phyloP scores from a whole-genome alignment of 2,329 filamentous ascomycete genomes.

The Pezicula rhizophila region DNA sequence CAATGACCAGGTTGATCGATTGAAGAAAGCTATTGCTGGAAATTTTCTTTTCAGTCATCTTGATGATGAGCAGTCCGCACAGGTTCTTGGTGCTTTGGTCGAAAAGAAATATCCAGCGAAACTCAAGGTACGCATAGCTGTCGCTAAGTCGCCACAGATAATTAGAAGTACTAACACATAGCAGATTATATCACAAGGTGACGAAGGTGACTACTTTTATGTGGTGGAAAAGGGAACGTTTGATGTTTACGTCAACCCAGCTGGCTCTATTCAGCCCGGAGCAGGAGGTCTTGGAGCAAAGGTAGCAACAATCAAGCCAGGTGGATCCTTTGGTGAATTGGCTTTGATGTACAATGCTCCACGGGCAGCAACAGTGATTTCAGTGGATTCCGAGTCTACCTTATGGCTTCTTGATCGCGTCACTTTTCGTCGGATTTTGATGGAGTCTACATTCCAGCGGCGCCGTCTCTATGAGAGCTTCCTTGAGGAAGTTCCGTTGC shows the following conservation, averaged over 20 bases:
- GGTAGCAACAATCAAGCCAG: conserved; percentile 75
- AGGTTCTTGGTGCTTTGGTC: conserved; percentile 83
- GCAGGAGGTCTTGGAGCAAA: conserved; percentile 75
- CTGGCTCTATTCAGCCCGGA: conserved; percentile 72
- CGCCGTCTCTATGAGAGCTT: conserved; percentile 97
- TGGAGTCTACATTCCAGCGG: conserved; percentile 95
- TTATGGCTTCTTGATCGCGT: conserved; percentile 93
- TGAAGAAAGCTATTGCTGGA: conserved; percentile 74
- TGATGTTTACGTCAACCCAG: conserved; percentile 81
- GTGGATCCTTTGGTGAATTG: conserved; percentile 92
- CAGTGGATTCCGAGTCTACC: conserved; percentile 68
- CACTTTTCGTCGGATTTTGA: conserved; percentile 94
- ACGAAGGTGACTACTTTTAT: conserved; percentile 96
- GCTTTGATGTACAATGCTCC: conserved; percentile 99
- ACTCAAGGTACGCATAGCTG: conserved; percentile 48
- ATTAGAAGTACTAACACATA: conserved; percentile 22
- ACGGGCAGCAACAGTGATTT: conserved; percentile 88
- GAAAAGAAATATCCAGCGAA: conserved; percentile 95
- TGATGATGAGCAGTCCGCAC: conserved; percentile 84
- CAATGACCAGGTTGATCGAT: conserved; percentile 69
- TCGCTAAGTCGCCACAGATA: neutral
- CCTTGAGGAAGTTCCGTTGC: conserved; percentile 84
- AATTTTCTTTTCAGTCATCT: conserved; percentile 95
- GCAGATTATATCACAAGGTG: conserved; percentile 91
- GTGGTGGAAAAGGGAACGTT: conserved; percentile 88